phyloP scores from a whole-genome alignment of 2,329 filamentous ascomycete species.

The Cryphonectria carpinicola region DNA sequence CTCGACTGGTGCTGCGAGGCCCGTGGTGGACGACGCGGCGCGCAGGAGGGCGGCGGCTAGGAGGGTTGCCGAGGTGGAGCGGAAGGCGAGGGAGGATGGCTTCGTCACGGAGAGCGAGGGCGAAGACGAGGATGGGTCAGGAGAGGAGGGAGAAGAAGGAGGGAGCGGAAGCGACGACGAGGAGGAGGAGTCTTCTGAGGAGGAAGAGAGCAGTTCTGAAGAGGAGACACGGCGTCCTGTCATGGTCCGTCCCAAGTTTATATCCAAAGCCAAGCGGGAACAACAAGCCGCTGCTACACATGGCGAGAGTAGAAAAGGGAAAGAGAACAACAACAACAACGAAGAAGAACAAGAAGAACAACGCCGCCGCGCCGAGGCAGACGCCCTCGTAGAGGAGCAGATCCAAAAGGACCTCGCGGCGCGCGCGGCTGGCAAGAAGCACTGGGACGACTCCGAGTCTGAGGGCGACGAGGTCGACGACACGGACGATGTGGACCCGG shows the following conservation, averaged over 20 bases:
- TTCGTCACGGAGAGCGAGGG: conserved; percentile 63
- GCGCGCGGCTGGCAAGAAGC: conserved; percentile 74
- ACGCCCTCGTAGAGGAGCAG: conserved; percentile 85
- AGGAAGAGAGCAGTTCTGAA: conserved; percentile 55
- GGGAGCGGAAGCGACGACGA: conserved; percentile 38
- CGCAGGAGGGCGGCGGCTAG: conserved; percentile 52
- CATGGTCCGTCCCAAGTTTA: conserved; percentile 67
- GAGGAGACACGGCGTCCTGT: conserved; percentile 60
- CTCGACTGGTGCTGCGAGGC: conserved; percentile 50
- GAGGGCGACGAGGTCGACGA: conserved; percentile 80
- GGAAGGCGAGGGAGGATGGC: conserved; percentile 60
- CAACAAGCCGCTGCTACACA: neutral
- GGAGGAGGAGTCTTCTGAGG: conserved; percentile 40
- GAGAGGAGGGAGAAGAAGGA: conserved; percentile 40
- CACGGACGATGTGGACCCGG: conserved; percentile 82
- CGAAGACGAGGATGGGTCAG: conserved; percentile 41
- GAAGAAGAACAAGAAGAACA: conserved; percentile 58
- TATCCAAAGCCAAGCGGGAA: conserved; percentile 53
- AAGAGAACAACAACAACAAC: conserved; percentile 37
- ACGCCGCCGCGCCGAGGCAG: conserved; percentile 71
- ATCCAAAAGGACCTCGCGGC: conserved; percentile 80
- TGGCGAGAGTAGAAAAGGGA: conserved; percentile 28
- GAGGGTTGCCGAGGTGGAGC: conserved; percentile 48
- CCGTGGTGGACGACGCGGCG: conserved; percentile 51
- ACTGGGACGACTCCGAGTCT: conserved; percentile 77